Percentiles rank a stretch among this genome's conserved stretches.
phyloP scores from a whole-genome alignment of 345 rosid species.

The Rhizophora mangle region DNA sequence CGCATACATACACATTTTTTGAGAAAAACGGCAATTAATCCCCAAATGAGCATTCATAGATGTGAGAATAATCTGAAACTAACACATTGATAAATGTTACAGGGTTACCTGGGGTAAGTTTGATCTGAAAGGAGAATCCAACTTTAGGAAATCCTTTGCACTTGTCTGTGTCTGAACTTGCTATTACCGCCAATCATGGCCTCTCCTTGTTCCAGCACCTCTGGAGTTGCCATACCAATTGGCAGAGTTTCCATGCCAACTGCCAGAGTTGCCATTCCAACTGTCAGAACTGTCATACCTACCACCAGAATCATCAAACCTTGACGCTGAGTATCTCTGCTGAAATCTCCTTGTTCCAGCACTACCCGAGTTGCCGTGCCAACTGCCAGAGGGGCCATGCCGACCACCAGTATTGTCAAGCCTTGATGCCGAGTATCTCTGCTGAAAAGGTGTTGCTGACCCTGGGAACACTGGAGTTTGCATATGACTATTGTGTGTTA shows the following conservation, averaged over 20 bases:
- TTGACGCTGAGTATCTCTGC: slow-evolving; percentile 33
- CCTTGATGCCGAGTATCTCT: slow-evolving; percentile 38
- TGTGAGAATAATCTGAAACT: not conserved
- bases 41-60: too few species aligned
- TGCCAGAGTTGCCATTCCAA: slow-evolving; percentile 7
- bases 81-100: not conserved
- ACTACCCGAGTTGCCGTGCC: not conserved
- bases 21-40: too few species aligned
- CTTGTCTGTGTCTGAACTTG: not conserved
- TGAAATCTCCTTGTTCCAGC: not conserved
- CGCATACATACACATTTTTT: too few species aligned
- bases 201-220: slow-evolving; percentile 22
- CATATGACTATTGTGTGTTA: not conserved
- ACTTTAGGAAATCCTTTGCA: not conserved
- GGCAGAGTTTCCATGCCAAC: not conserved
- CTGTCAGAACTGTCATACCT: too few species aligned
- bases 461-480: slow-evolving; percentile 12
- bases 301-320: slow-evolving; percentile 32
- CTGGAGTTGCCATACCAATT: not conserved
- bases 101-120: slow-evolving; percentile 1
- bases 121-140: not conserved
- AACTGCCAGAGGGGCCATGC: too few species aligned
- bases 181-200: slow-evolving; percentile 39
- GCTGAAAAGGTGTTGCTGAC: slow-evolving; percentile 11
- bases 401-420: slow-evolving; percentile 7